phyloP scores from a whole-genome alignment of 2,329 filamentous ascomycete species.

The Diaporthe humulicola region DNA sequence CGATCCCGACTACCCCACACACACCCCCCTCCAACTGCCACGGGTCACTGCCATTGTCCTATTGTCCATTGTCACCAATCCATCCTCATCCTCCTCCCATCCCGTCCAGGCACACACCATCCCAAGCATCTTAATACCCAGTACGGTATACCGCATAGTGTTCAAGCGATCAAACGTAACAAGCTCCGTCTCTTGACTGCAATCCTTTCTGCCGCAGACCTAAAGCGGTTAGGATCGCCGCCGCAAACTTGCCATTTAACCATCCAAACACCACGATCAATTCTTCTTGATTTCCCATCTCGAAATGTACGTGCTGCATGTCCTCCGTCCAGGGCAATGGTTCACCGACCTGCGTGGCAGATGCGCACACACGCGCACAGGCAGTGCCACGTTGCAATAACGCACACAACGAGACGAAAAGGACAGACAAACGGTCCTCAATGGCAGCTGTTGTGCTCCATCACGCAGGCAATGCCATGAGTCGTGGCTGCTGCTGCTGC shows the following conservation, averaged over 20 bases:
- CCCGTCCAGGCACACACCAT: not conserved
- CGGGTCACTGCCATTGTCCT: not conserved
- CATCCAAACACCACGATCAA: not conserved
- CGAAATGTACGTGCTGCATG: not conserved
- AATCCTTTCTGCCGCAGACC: not conserved
- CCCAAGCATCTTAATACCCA: not conserved
- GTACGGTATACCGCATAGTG: not conserved
- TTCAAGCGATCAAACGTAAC: conserved; percentile 1
- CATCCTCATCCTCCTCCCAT: not conserved
- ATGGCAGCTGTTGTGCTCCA: conserved; percentile 17
- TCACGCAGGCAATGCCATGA: conserved; percentile 11
- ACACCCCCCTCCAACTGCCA: not conserved
- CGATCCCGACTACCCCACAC: not conserved
- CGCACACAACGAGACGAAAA: not conserved
- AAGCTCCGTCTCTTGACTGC: conserved; percentile 8
- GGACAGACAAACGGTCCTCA: conserved; percentile 2
- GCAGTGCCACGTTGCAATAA: conserved; percentile 8
- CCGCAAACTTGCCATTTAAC: not conserved
- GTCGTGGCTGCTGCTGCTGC: conserved; percentile 15
- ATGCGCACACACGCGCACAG: not conserved
- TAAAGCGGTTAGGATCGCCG: not conserved
- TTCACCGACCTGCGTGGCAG: conserved; percentile 2
- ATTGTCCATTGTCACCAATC: too few relatives aligned
- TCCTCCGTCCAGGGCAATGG: not conserved
- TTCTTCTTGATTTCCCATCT: not conserved